These are phyloP conservation scores for Silene uniflora DNA, from an alignment of 148 eudicot species.

Conservation along the genomic window DNA sequence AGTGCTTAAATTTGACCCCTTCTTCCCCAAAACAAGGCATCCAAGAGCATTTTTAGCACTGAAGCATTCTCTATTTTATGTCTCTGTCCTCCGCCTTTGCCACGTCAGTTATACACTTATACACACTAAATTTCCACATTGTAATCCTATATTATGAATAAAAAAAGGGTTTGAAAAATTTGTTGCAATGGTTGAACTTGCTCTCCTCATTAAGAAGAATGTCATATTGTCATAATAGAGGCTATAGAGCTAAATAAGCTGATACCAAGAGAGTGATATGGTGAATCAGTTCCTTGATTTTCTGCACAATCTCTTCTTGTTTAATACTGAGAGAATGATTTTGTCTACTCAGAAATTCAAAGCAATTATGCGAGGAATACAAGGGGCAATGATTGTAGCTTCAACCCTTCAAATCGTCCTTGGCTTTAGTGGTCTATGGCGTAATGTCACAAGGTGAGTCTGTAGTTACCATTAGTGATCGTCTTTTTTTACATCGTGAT, in stretches of 20 bases:
- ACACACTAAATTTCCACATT: not conserved
- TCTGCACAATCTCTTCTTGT: not conserved
- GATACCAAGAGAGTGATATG: not conserved
- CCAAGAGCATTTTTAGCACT: no score
- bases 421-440: constrained; percentile 99
- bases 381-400: constrained; percentile 94
- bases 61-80: not conserved
- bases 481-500: not conserved
- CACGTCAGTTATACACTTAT: not conserved
- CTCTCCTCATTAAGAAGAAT: not conserved
- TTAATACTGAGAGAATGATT: constrained; percentile 4
- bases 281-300: not conserved
- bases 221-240: not conserved
- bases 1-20: no score
- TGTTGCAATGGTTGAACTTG: not conserved
- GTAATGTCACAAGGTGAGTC: constrained; percentile 72
- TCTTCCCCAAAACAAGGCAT: no score
- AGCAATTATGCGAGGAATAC: constrained; percentile 77
- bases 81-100: not conserved
- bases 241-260: not conserved
- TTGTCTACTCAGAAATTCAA: constrained; percentile 62
- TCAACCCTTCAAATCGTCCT: constrained; percentile 90
- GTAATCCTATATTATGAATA: not conserved
- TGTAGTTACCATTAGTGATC: not conserved
- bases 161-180: not conserved